Base-by-base conservation (phyloP, 352 stramenopile species). In the Phytophthora melonis region DNA sequence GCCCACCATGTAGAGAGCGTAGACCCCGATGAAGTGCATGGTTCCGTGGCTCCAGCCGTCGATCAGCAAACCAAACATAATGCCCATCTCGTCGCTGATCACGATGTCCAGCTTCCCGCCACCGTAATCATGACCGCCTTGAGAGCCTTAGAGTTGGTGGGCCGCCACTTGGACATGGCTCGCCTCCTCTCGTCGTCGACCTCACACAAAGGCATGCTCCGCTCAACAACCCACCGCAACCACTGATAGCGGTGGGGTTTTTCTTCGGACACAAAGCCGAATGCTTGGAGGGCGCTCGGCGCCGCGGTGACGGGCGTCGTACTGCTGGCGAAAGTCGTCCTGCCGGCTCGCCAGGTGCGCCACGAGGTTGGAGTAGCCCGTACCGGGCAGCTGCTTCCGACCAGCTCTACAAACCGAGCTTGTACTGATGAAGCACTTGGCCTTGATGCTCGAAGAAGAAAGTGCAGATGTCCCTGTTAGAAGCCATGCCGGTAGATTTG, bases 361-460 rank as follows among this genome's bases (percentile, higher is more conserved):
- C 6, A 66, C 27, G 14, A 66, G 10, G 45, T 36, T 65, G 8
- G 45, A 65, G 27, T 65, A 65, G 54, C 54, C 30, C 6, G 14
- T 49, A 6, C 41, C 41, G 14, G 41, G 16, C 13, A 49, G 41
- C 14, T 21, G 41, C 41, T 49, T 49, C 13, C 41, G 14, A 3
- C 19, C 41, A 3, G 14, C 41, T 36, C 54, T 27, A 9, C 27
- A 58, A n/a, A n/a, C n/a, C n/a, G 5, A 66, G 6, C 19, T 58
- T 66, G n/a, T 47, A 52, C 30, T 47, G 45, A 58, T 36, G 47
- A 57, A 58, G 59, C 11, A 3, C 19, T 50, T 53, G 10, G 32
- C 11, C 59, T 58, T 57, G 30, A 11, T 47, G 2, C n/a, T 66
- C 59, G 47, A 66, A 66, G n/a, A 66, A 52, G 13, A 66, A 66